Evolutionary conservation across 768 basidiomycete species (phyloP), one percentile per base, ranked within the genome.

Genomic region (Boletus sp.): DNA sequence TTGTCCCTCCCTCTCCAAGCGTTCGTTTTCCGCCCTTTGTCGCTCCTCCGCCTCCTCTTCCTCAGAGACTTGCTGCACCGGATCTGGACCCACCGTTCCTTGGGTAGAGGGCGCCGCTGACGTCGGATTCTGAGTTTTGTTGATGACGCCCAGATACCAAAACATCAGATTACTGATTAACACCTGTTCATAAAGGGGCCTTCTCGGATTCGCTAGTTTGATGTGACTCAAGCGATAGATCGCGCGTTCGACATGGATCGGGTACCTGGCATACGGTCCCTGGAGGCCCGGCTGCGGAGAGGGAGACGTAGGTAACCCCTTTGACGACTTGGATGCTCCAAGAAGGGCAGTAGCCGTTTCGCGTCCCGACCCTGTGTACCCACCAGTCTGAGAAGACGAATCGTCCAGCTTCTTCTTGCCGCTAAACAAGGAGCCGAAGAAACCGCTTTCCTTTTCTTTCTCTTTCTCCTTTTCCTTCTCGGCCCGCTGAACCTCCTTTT

Each of bases 141-240:
- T 97, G 75, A 98, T 98, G 63, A 98, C 87, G 12, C 95, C 93
- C 37, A 99, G 81, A 71, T 98, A 99, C 97, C 97, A 99, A 80
- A 99, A 98, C 93, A 96, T 97, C 66, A 94, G 77, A 69, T 94
- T 94, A 68, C 89, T 92, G 72, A 92, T 93, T 55, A 92, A 77
- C 52, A 90, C 97, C 73, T 99, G 97, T 77, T 99, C 97, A 67
- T 97, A 98, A 17, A 99, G 79, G 29, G 97, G 95, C 45, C 97
- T 82, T 56, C 97, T 82, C 9, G 97, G 95, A 74, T 98, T 99
- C 20, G 97, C 97, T 45, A 99, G 80, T 73, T 99, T 99, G 80
- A 99, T 99, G 69, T 99, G 97, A 70, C 92, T 95, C 49, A 99
- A 78, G 57, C 97, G 82, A 75, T 99, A 99, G 47, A 99, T 95